Base-by-base conservation (phyloP, 176 grass and related monocot species). In the Panicum miliaceum region DNA sequence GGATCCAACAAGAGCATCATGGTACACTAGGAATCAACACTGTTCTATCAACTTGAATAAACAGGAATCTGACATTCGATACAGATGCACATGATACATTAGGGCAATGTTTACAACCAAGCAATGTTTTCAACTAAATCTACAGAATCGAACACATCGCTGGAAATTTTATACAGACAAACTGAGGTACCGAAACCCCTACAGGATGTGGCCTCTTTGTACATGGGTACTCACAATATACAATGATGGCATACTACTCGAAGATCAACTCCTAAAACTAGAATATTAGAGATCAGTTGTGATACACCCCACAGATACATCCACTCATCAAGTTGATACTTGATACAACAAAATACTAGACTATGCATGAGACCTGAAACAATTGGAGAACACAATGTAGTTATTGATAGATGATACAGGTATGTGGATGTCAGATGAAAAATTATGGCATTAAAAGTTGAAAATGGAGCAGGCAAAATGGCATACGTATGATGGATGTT, bases 351-450 rank as follows among this genome's bases (percentile, higher is more conserved):
- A 40, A 53, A 1, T 18, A 69, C 29, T 62, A 68, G 8, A 48
- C 48, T 60, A 68, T 35, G 15, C 16, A 83, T 60, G 40, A 8
- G 59, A 86, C 75, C 80, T 90, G 84, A 76, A 87, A 79, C 68
- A 84, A 52, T 53, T 81, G 38, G 35, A 58, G n/a, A 37, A 48
- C 42, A 73, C 4, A 4, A 41, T n/a, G 12, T 51, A 25, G 8
- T 67, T 48, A 86, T 16, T 59, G n/a, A 73, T 18, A 57, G 36
- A 78, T n/a, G 16, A 16, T 73, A 53, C 18, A 81, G 41, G 6
- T 38, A 48, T 6, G 4, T 13, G 12, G 18, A 37, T 50, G 23
- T 48, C 12, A 73, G 32, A 16, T 47, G n/a, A 18, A 83, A 43
- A 82, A 71, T 46, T 78, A 70, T 36, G 45, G 53, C 18, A 50